phyloP scores from a whole-genome alignment of 163 green algal genomes.

The Coccomyxa subellipsoidea region DNA sequence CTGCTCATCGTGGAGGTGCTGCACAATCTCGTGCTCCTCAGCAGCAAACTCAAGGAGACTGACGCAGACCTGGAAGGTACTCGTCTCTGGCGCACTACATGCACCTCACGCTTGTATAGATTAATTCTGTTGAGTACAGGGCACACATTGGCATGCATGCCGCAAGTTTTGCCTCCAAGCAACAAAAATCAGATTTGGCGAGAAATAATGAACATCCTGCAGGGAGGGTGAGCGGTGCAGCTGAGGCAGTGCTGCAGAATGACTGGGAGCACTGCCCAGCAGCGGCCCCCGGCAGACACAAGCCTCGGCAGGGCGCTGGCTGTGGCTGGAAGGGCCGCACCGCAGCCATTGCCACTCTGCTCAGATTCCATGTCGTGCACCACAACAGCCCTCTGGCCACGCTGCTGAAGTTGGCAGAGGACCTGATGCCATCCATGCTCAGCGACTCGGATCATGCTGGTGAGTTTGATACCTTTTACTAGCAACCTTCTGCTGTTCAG shows the following conservation, averaged over 20 bases:
- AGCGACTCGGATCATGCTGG: neutral
- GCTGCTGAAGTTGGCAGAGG: neutral
- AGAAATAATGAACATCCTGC: no score
- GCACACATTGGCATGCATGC: neutral
- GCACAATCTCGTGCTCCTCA: neutral
- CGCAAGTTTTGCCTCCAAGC: neutral
- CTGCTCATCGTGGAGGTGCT: neutral
- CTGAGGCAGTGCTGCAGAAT: neutral
- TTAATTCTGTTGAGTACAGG: neutral
- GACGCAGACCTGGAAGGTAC: neutral
- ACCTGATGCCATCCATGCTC: neutral
- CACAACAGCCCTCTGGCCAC: neutral
- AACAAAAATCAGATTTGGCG: neutral
- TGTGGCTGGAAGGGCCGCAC: neutral
- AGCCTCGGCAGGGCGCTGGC: neutral
- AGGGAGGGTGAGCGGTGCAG: neutral
- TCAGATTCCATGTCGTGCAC: neutral
- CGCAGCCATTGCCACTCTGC: neutral
- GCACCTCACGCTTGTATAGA: neutral
- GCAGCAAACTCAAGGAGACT: neutral
- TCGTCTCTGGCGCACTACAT: no score
- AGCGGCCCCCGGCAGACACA: neutral
- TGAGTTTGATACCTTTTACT: neutral
- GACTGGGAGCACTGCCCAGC: conserved; percentile 11
- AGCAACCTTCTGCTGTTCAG: no score